Evolutionary conservation across 108 stramenopile genomes (phyloP).

Genomic region (Nitzschia palea): DNA sequence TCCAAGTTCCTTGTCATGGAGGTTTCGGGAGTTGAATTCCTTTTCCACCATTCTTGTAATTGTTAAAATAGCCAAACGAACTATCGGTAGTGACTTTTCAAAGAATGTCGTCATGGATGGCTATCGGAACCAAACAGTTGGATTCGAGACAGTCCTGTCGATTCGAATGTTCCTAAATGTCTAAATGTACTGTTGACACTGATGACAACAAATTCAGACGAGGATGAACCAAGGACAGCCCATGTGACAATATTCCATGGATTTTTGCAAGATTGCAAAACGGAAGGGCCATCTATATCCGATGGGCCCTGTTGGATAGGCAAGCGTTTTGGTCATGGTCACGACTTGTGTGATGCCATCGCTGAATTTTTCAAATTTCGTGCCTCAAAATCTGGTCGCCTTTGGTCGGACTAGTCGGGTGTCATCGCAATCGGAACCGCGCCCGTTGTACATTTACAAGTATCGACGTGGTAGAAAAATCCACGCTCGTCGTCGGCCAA

Average conservation of each 20-base stretch:
- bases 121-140: not conserved
- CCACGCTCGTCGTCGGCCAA: too few relatives aligned
- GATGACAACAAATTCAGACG: slow-evolving; percentile 16
- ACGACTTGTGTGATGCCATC: too few relatives aligned
- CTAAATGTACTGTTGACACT: slow-evolving; percentile 3
- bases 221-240: not conserved
- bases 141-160: not conserved
- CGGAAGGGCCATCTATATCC: too few relatives aligned
- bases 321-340: not conserved
- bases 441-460: too few relatives aligned
- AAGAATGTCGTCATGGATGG: not conserved
- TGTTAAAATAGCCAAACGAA: not conserved
- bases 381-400: too few relatives aligned
- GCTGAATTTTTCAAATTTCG: too few relatives aligned
- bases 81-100: too few relatives aligned
- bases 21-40: not conserved
- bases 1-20: too few relatives aligned
- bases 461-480: too few relatives aligned
- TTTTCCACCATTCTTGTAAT: not conserved
- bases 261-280: slow-evolving; percentile 1
- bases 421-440: too few relatives aligned
- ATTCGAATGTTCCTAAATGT: not conserved
- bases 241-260: slow-evolving; percentile 6
- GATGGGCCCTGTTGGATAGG: not conserved
- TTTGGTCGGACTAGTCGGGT: too few relatives aligned